Evolutionary conservation across 805 yeast genomes (phyloP).

Genomic region (Candida orba): DNA sequence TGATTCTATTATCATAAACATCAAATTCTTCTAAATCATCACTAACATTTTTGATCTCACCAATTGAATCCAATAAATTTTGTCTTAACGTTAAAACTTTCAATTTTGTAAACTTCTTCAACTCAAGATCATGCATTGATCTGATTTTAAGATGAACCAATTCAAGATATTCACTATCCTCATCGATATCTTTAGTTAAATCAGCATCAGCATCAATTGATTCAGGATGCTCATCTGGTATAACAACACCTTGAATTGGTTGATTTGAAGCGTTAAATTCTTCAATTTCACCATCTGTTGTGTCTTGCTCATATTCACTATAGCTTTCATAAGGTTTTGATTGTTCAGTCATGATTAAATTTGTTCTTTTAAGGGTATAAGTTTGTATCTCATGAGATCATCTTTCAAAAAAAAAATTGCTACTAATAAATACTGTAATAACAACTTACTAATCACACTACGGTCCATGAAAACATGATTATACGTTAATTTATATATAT

Average conservation of each 20-base stretch:
- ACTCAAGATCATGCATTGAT: constrained; percentile 52
- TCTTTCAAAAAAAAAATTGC: too few species aligned
- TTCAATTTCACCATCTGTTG: constrained; percentile 14
- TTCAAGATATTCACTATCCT: constrained; percentile 55
- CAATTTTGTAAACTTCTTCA: constrained; percentile 50
- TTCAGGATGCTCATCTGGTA: constrained; percentile 36
- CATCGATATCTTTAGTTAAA: constrained; percentile 44
- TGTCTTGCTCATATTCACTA: constrained; percentile 19
- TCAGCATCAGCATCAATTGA: constrained; percentile 64
- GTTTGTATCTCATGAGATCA: background rate
- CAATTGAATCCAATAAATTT: constrained; percentile 68
- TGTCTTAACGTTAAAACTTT: constrained; percentile 71
- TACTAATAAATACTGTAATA: too few species aligned
- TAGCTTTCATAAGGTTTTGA: constrained; percentile 9
- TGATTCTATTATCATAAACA: constrained; percentile 84
- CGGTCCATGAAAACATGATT: background rate
- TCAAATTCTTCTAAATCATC: constrained; percentile 69
- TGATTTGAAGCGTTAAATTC: constrained; percentile 4
- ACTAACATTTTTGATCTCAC: constrained; percentile 57
- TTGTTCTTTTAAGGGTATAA: background rate
- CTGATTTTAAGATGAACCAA: constrained; percentile 63
- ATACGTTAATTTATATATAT: background rate
- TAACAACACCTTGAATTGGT: constrained; percentile 15
- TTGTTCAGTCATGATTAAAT: background rate
- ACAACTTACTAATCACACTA: background rate